Percentiles rank a stretch among this genome's conserved stretches.
phyloP scores from a whole-genome alignment of 2,329 filamentous ascomycete genomes.

The Alternaria infectoria region DNA sequence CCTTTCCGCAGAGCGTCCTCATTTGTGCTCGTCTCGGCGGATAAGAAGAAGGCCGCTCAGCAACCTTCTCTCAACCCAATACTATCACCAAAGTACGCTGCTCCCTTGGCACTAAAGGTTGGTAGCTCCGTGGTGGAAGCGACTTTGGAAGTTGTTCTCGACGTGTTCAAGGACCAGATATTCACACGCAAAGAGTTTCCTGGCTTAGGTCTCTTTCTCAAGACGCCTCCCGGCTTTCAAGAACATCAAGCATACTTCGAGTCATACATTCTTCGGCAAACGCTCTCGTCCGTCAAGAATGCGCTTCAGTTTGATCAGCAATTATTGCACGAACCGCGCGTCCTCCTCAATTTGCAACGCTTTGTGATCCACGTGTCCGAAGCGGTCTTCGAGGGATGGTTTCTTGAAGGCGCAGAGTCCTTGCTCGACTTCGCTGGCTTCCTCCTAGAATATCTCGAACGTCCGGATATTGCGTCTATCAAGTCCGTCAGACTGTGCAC shows the following conservation, averaged over 20 bases:
- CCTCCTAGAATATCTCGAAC: conserved; percentile 85
- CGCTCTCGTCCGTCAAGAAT: conserved; percentile 73
- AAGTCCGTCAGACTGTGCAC: conserved; percentile 93
- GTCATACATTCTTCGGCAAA: conserved; percentile 81
- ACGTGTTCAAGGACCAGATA: conserved; percentile 84
- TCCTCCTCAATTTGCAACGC: conserved; percentile 84
- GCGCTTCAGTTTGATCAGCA: conserved; percentile 74
- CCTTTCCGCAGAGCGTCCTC: conserved; percentile 82
- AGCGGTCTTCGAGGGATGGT: conserved; percentile 95
- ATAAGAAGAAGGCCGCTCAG: conserved; percentile 63
- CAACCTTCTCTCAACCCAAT: conserved; percentile 68
- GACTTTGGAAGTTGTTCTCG: conserved; percentile 77
- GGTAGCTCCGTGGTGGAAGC: conserved; percentile 76
- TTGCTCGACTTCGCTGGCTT: conserved; percentile 86
- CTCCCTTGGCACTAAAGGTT: conserved; percentile 54
- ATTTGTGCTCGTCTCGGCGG: conserved; percentile 84
- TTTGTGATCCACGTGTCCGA: conserved; percentile 84
- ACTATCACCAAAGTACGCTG: conserved; percentile 64
- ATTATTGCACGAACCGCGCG: conserved; percentile 77
- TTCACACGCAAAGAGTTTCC: conserved; percentile 87
- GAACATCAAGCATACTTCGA: conserved; percentile 97
- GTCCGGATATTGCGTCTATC: conserved; percentile 77
- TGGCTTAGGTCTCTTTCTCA: conserved; percentile 83
- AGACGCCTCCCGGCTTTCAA: conserved; percentile 88
- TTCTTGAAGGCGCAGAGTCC: conserved; percentile 82